phyloP scores from a whole-genome alignment of 129 eudicot genomes.

The Ambrosia trifida region DNA sequence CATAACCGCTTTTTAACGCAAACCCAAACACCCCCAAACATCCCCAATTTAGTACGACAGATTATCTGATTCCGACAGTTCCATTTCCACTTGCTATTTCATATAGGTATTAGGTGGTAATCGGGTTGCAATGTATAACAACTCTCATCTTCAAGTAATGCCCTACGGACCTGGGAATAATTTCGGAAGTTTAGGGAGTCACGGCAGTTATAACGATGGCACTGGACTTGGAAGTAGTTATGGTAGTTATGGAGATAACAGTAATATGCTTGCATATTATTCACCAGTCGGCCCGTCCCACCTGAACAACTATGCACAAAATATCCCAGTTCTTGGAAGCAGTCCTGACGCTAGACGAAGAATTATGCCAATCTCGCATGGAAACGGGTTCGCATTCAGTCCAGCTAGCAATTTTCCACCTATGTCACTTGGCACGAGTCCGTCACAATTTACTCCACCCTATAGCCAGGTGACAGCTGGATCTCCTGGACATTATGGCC shows the following conservation, averaged over 20 bases:
- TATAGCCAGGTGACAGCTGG: constrained; percentile 68
- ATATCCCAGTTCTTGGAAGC: constrained; percentile 62
- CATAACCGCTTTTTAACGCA: constrained; percentile 16
- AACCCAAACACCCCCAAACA: constrained; percentile 18
- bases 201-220: constrained; percentile 84
- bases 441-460: constrained; percentile 97
- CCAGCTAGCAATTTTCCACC: constrained; percentile 82
- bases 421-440: constrained; percentile 97
- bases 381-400: constrained; percentile 73
- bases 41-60: background rate
- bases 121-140: constrained; percentile 56
- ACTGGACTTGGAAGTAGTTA: constrained; percentile 78
- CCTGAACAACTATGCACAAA: constrained; percentile 68
- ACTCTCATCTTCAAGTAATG: constrained; percentile 66
- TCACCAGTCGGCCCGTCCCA: constrained; percentile 95
- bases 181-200: constrained; percentile 97
- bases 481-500: constrained; percentile 92
- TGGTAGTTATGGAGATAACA: constrained; percentile 91
- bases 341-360: constrained; percentile 86
- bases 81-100: background rate
- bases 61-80: background rate
- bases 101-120: constrained; percentile 76
- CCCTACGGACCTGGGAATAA: constrained; percentile 75
- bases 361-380: constrained; percentile 63
- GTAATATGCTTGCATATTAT: constrained; percentile 62